These are phyloP conservation scores for Petunia hybrid DNA, from an alignment of 305 asterid species.

Conservation along the genomic window DNA sequence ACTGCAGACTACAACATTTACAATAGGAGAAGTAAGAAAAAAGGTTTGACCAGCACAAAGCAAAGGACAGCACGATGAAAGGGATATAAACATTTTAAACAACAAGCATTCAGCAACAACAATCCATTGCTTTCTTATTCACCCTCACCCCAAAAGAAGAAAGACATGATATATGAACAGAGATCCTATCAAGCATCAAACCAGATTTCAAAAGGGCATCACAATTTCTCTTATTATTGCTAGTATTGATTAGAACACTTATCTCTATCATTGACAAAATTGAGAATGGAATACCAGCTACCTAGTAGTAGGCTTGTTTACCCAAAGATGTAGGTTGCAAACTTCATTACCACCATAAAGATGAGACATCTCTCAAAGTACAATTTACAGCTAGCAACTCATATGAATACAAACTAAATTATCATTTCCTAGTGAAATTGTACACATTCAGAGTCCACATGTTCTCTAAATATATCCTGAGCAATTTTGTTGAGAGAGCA, in stretches of 20 bases:
- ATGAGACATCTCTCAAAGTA: not conserved
- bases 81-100: too few species aligned
- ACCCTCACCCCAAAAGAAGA: slow-evolving; percentile 14
- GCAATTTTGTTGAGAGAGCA: slow-evolving; percentile 10
- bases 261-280: not conserved
- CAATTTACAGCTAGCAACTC: slow-evolving; percentile 25
- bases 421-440: slow-evolving; percentile 9
- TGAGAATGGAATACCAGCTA: slow-evolving; percentile 4
- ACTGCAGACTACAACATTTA: slow-evolving; percentile 68
- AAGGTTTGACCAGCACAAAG: slow-evolving; percentile 13
- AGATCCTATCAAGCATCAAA: slow-evolving; percentile 1
- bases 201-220: not conserved
- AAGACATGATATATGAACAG: not conserved
- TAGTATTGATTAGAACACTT: slow-evolving; percentile 1
- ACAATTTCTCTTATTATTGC: too few species aligned
- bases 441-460: too few species aligned
- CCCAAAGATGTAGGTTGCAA: not conserved
- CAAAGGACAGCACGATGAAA: not conserved
- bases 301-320: slow-evolving; percentile 16
- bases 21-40: slow-evolving; percentile 34
- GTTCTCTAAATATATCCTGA: not conserved
- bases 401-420: not conserved
- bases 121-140: not conserved
- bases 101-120: slow-evolving; percentile 10
- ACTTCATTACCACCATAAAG: not conserved